Conservation (phyloP, 768 basidiomycete genomes). For the Psilocybe subaeruginosa region DNA sequence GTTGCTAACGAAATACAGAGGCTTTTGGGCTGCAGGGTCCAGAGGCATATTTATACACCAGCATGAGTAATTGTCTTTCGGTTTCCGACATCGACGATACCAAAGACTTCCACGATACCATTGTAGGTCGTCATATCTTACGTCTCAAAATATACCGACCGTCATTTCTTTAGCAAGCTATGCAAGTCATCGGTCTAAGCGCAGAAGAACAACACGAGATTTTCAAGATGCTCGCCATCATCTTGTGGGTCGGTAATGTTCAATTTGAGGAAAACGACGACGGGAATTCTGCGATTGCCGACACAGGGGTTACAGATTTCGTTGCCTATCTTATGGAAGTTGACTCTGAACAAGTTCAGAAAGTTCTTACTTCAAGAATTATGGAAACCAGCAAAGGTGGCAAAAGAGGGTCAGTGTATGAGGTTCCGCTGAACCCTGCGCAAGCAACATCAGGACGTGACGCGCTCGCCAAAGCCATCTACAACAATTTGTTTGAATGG, state of each 20-base stretch:
- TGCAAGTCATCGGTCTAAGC: slow-evolving; percentile 90
- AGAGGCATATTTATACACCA: slow-evolving; percentile 93
- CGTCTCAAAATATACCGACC: slow-evolving; percentile 3
- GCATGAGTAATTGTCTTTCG: slow-evolving; percentile 87
- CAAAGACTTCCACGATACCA: slow-evolving; percentile 85
- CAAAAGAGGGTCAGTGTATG: slow-evolving; percentile 92
- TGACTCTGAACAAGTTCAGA: slow-evolving; percentile 78
- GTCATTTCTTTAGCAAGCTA: slow-evolving; percentile 68
- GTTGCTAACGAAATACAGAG: slow-evolving; percentile 52
- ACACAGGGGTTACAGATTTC: slow-evolving; percentile 92
- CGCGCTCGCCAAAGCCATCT: slow-evolving; percentile 93
- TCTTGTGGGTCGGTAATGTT: slow-evolving; percentile 97
- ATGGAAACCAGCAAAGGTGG: slow-evolving; percentile 95
- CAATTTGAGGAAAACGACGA: slow-evolving; percentile 89
- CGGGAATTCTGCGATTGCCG: slow-evolving; percentile 81
- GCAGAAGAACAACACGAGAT: slow-evolving; percentile 88
- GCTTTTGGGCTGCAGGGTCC: slow-evolving; percentile 95
- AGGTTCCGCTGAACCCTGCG: slow-evolving; percentile 91
- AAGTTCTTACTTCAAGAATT: slow-evolving; percentile 81
- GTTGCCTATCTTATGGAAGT: slow-evolving; percentile 93
- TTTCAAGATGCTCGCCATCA: slow-evolving; percentile 86
- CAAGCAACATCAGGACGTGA: slow-evolving; percentile 90
- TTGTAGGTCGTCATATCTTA: slow-evolving; percentile 52
- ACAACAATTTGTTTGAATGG: slow-evolving; percentile 99
- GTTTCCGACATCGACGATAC: slow-evolving; percentile 91